These are phyloP conservation scores for Rugonectria rugulosa DNA, from an alignment of 2,329 filamentous ascomycete species.

Conservation along the genomic window DNA sequence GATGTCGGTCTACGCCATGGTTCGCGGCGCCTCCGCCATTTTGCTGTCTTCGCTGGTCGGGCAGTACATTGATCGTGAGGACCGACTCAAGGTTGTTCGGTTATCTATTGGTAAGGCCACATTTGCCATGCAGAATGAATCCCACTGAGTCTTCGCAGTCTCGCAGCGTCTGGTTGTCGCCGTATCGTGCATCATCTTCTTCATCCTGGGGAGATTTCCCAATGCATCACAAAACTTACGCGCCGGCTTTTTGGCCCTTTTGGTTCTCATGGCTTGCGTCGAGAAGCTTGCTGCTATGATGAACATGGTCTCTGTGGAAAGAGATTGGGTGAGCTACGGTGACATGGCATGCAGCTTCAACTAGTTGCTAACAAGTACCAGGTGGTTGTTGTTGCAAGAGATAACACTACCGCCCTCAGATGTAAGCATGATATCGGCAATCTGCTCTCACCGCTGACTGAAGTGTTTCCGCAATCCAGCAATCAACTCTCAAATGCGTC, in stretches of 20 bases:
- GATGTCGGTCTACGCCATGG: constrained; percentile 73
- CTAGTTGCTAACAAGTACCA: constrained; percentile 17
- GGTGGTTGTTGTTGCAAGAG: constrained; percentile 42
- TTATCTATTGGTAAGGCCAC: constrained; percentile 53
- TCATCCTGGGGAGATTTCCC: constrained; percentile 30
- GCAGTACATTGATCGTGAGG: constrained; percentile 61
- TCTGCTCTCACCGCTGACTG: no score
- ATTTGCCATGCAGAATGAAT: neutral
- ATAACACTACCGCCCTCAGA: constrained; percentile 25
- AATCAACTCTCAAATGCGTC: constrained; percentile 67
- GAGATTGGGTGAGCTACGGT: constrained; percentile 66
- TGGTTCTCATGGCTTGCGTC: constrained; percentile 66
- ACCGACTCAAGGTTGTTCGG: constrained; percentile 59
- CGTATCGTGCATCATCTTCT: constrained; percentile 56
- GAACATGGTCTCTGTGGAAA: constrained; percentile 74
- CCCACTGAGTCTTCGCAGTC: constrained; percentile 33
- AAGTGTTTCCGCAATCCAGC: no score
- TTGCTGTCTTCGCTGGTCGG: constrained; percentile 67
- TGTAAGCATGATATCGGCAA: no score
- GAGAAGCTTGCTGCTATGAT: constrained; percentile 73
- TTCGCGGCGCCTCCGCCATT: constrained; percentile 64
- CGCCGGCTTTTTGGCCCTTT: constrained; percentile 41
- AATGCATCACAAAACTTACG: constrained; percentile 14
- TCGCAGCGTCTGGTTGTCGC: constrained; percentile 54
- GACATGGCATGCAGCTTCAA: neutral